Base-by-base conservation (phyloP, 1,284 basidiomycete species). In the Golubevia sp. region DNA sequence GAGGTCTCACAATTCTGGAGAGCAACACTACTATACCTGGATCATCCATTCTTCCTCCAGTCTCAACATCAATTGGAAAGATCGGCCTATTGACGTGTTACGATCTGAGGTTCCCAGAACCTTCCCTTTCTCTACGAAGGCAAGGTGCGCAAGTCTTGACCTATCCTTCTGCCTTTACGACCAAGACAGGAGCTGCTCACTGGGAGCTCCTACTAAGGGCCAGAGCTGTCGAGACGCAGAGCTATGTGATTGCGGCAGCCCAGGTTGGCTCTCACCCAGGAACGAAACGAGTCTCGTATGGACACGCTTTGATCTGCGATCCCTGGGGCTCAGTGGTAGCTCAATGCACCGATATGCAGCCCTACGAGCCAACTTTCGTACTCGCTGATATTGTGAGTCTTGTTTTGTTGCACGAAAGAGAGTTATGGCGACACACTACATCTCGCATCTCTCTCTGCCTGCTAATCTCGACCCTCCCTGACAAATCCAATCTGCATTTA, bases 51-150 rank as follows among this genome's bases (percentile, higher is more conserved):
- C 70, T 82, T 3, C 62, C 83, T 0, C 79, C 84, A 2, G 63
- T 85, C 0, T 55, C 68, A 1, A 79, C 80, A 1, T 73, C 84
- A 0, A 58, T 86, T 8, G 87, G 87, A 13, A 84, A 82, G 13
- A 70, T 85, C 44, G 84, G 86, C 7, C 68, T 87, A n/a, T 76
- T 86, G 63, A 87, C 87, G 4, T 88, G 87, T 79, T 88, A 87
- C 75, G 87, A 88, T 67, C 71, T 87, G 21, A 80, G 87, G 0
- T 87, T 87, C 61, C 86, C 87, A 1, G 86, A 87, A 67, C 79
- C 84, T 0, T 83, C 85, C 0, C 72, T 86, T 3, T 74, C 84
- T 2, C 71, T 87, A 6, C 79, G 85, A 0, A 62, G 84, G 13
- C 71, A 79, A 30, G 86, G 86, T 0, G 86, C 86, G 0, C 75